Conservation (phyloP, 768 basidiomycete genomes). For the Tylopilus sp. region DNA sequence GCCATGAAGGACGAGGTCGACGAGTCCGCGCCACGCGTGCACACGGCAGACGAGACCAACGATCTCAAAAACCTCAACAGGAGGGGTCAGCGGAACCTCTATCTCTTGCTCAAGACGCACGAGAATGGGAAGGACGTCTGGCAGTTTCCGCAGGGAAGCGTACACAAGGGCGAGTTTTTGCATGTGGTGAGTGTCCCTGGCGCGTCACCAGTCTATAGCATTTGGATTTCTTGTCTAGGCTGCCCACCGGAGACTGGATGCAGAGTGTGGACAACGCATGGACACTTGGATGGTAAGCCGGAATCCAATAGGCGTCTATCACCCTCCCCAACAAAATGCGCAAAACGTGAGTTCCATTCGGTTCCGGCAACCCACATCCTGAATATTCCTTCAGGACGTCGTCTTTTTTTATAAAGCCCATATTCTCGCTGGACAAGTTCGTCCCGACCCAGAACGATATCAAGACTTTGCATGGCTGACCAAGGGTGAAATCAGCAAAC, state of each 20-base stretch:
- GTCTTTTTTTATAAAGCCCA: constrained; percentile 95
- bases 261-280: constrained; percentile 78
- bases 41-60: constrained; percentile 54
- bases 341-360: constrained; percentile 34
- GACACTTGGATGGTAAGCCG: constrained; percentile 93
- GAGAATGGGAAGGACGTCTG: constrained; percentile 53
- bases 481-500: constrained; percentile 79
- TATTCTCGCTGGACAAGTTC: constrained; percentile 84
- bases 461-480: constrained; percentile 92
- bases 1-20: constrained; percentile 60
- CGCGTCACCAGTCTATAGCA: neutral
- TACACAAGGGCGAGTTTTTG: constrained; percentile 63
- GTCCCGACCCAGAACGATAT: constrained; percentile 49
- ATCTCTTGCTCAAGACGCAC: constrained; percentile 66
- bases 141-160: constrained; percentile 74
- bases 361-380: neutral
- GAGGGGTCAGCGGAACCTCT: constrained; percentile 80
- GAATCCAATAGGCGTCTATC: constrained; percentile 80
- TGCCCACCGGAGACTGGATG: constrained; percentile 64
- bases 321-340: constrained; percentile 39
- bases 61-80: constrained; percentile 79
- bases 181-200: constrained; percentile 57
- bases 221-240: constrained; percentile 43
- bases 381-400: constrained; percentile 45
- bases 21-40: constrained; percentile 56